Conservation (phyloP, 441 rosid genomes). For the Populus hybrid region DNA sequence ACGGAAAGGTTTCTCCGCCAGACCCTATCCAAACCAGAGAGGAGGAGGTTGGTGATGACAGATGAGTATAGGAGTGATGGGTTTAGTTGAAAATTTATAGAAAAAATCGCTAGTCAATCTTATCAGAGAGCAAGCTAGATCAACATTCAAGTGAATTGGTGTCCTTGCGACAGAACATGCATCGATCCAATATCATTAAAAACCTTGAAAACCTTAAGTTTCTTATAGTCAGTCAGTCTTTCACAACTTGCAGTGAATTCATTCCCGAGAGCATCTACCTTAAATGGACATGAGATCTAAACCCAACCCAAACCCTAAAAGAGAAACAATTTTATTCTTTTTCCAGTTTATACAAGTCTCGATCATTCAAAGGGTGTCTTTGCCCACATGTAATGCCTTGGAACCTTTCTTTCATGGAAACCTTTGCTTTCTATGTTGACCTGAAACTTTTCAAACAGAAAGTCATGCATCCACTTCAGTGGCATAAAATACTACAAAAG, state of each 20-base stretch:
- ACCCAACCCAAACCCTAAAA: conserved; percentile 25
- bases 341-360: neutral
- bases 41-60: no score
- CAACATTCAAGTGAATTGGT: neutral
- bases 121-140: neutral
- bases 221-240: conserved; percentile 8
- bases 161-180: neutral
- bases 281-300: conserved; percentile 25
- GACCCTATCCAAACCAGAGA: no score
- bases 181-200: neutral
- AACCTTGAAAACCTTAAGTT: conserved; percentile 9
- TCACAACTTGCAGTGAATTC: conserved; percentile 26
- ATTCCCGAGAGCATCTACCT: conserved; percentile 49
- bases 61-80: no score
- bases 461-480: conserved; percentile 37
- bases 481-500: conserved; percentile 27
- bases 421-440: conserved; percentile 60
- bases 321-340: conserved; percentile 11
- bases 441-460: conserved; percentile 47
- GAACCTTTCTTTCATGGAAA: conserved; percentile 69
- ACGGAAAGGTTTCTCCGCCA: no score
- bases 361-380: conserved; percentile 56
- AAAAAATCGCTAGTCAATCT: neutral
- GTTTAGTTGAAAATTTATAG: neutral
- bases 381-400: conserved; percentile 69